Evolutionary conservation across 2,329 filamentous ascomycete genomes (phyloP).

Genomic region (Catunica adiposa): DNA sequence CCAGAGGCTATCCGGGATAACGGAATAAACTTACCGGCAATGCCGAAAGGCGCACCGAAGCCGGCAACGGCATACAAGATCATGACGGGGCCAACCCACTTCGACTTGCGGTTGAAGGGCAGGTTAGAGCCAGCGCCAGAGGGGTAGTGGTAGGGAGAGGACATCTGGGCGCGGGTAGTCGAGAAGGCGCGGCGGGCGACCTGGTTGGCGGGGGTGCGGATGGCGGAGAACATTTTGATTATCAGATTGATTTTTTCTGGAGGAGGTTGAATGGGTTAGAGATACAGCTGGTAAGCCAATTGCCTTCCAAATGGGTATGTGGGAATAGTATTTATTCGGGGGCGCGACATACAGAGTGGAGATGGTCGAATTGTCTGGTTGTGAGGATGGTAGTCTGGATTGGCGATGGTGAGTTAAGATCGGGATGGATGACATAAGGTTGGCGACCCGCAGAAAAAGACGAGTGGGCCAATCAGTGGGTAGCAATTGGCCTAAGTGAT

Average conservation of each 20-base stretch:
- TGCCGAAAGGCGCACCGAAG: constrained; percentile 46
- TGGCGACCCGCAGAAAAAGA: constrained; percentile 2
- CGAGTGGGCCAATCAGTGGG: constrained; percentile 3
- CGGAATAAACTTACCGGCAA: constrained; percentile 35
- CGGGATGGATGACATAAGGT: constrained; percentile 3
- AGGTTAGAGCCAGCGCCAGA: constrained; percentile 90
- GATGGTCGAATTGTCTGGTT: background rate
- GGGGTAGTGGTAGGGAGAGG: constrained; percentile 93
- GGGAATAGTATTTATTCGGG: background rate
- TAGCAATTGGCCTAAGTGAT: background rate
- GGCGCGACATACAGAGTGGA: constrained; percentile 4
- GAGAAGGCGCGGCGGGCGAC: constrained; percentile 88
- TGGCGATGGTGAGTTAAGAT: background rate
- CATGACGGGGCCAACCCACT: constrained; percentile 69
- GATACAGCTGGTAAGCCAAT: background rate
- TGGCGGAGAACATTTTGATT: constrained; percentile 63
- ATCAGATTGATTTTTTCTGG: background rate
- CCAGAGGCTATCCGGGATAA: too few species aligned
- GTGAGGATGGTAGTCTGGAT: background rate
- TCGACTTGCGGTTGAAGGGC: constrained; percentile 89
- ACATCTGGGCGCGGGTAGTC: constrained; percentile 68
- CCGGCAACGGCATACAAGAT: constrained; percentile 50
- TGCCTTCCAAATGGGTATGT: background rate
- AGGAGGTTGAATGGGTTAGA: background rate
- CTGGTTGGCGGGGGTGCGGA: constrained; percentile 32